Percentiles rank a stretch among this genome's conserved stretches.
These are phyloP conservation scores for Ophiostoma tasmaniense DNA, from an alignment of 2,329 filamentous ascomycete genomes.

Conservation along the genomic window DNA sequence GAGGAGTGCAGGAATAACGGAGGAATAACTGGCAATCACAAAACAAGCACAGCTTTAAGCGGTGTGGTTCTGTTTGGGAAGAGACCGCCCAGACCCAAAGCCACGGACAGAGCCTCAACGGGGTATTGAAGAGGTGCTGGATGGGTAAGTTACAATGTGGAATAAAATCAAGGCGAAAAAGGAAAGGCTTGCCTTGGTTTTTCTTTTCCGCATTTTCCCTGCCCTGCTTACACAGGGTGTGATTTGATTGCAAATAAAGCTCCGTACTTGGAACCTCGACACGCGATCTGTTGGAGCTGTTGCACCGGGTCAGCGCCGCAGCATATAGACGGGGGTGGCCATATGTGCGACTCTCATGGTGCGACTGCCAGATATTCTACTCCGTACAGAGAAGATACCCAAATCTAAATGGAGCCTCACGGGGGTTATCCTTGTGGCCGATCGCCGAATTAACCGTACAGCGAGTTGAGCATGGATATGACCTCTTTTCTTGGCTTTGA, in stretches of 20 bases:
- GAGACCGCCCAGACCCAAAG: background rate
- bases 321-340: conserved; percentile 17
- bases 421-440: conserved; percentile 14
- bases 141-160: no score
- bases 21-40: background rate
- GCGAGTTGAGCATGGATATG: conserved; percentile 1
- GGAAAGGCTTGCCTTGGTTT: background rate
- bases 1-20: conserved; percentile 3
- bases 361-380: conserved; percentile 12
- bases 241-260: conserved; percentile 7
- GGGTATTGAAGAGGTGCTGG: background rate
- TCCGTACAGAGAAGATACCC: no score
- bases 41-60: conserved; percentile 1
- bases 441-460: conserved; percentile 11
- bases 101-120: background rate
- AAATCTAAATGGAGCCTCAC: conserved; percentile 9
- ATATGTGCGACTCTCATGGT: conserved; percentile 19
- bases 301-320: conserved; percentile 11
- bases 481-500: background rate
- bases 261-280: conserved; percentile 12
- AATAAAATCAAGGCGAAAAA: background rate
- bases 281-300: conserved; percentile 15
- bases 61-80: background rate
- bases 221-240: background rate
- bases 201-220: no score